Percentiles rank a stretch among this genome's conserved stretches.
These are phyloP conservation scores for Echinochloa phyllopogon DNA, from an alignment of 176 grass and related monocot genomes.

Conservation along the genomic window DNA sequence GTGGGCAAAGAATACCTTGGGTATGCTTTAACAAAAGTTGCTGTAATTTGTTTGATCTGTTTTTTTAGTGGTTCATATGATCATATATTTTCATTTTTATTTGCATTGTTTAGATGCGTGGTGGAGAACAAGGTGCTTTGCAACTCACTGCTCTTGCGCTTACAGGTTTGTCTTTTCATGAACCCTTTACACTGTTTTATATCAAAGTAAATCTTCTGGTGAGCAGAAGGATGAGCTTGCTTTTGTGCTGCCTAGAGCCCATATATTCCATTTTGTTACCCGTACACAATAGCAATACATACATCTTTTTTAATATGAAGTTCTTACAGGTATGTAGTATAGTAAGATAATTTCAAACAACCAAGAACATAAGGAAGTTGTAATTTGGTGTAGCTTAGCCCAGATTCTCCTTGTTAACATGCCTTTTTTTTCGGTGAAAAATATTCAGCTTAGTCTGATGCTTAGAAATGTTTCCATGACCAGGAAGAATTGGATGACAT, in stretches of 20 bases:
- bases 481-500: constrained; percentile 65
- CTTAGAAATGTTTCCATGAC: constrained; percentile 16
- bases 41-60: background rate
- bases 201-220: background rate
- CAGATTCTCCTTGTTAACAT: constrained; percentile 9
- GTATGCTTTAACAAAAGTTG: constrained; percentile 52
- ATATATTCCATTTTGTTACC: constrained; percentile 11
- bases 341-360: constrained; percentile 2
- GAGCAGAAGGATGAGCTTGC: background rate
- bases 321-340: background rate
- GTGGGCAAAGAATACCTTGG: constrained; percentile 89
- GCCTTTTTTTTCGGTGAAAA: background rate
- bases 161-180: constrained; percentile 66
- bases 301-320: background rate
- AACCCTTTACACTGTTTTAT: constrained; percentile 12
- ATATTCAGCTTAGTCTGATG: constrained; percentile 18
- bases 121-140: constrained; percentile 99
- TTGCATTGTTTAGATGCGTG: constrained; percentile 68
- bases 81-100: constrained; percentile 26
- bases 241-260: background rate
- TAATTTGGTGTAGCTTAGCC: constrained; percentile 1
- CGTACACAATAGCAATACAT: background rate
- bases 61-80: background rate
- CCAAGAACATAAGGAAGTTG: background rate
- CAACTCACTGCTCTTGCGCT: constrained; percentile 72